These are phyloP conservation scores for Phialemoniopsis sp. DNA, from an alignment of 2,329 filamentous ascomycete species.

Conservation along the genomic window DNA sequence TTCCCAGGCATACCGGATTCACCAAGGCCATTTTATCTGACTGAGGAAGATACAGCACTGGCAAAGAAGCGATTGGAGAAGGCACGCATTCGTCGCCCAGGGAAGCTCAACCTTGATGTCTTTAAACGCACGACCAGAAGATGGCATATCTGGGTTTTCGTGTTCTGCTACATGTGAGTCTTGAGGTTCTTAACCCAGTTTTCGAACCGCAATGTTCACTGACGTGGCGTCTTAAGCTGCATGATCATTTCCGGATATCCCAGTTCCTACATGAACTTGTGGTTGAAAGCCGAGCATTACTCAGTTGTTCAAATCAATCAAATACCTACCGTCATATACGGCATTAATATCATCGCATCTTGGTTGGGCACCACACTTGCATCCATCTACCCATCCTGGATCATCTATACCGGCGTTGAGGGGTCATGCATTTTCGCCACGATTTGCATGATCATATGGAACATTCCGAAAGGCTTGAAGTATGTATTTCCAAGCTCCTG, in stretches of 20 bases:
- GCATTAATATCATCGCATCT: conserved; percentile 41
- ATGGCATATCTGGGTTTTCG: conserved; percentile 49
- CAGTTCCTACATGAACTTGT: conserved; percentile 44
- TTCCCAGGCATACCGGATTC: conserved; percentile 34
- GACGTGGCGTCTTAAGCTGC: conserved; percentile 14
- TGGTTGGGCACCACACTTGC: conserved; percentile 46
- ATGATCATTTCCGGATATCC: conserved; percentile 42
- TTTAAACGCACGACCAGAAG: conserved; percentile 37
- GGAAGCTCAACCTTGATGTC: conserved; percentile 34
- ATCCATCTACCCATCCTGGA: conserved; percentile 43
- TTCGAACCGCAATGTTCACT: no score
- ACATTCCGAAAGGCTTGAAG: conserved; percentile 43
- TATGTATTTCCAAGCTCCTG: conserved; percentile 12
- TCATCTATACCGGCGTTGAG: conserved; percentile 38
- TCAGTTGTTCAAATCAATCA: conserved; percentile 43
- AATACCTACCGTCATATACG: conserved; percentile 42
- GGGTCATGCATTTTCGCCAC: conserved; percentile 34
- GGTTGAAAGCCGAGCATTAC: conserved; percentile 45
- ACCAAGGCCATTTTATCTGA: conserved; percentile 29
- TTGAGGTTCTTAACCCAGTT: no score
- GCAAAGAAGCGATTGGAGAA: conserved; percentile 25
- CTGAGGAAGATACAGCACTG: conserved; percentile 24
- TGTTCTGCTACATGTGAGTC: conserved; percentile 42
- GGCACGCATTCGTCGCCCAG: conserved; percentile 26
- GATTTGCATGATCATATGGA: conserved; percentile 42